Percentiles rank a stretch among this genome's conserved stretches.
These are phyloP conservation scores for Diaporthe citri DNA, from an alignment of 2,329 filamentous ascomycete species.

Conservation along the genomic window DNA sequence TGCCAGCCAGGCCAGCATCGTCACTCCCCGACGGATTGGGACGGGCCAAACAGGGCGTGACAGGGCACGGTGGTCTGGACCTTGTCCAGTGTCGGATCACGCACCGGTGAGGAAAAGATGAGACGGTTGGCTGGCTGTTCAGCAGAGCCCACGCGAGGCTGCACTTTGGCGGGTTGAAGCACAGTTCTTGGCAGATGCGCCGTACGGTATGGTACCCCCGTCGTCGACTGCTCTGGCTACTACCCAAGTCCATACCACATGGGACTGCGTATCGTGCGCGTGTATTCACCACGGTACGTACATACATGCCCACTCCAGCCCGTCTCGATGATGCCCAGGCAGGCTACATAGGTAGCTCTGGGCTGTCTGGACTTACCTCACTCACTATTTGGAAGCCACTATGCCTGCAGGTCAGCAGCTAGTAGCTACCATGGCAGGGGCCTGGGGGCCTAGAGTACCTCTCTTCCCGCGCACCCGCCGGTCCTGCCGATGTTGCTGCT, in stretches of 20 bases:
- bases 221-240: background rate
- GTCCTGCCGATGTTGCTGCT: slow-evolving; percentile 6
- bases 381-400: slow-evolving; percentile 3
- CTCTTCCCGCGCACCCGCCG: background rate
- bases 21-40: slow-evolving; percentile 14
- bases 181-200: slow-evolving; percentile 23
- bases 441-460: background rate
- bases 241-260: background rate
- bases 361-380: background rate
- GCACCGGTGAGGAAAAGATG: slow-evolving; percentile 29
- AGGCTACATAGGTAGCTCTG: background rate
- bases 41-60: slow-evolving; percentile 23
- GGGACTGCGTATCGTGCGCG: background rate
- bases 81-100: slow-evolving; percentile 22
- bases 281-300: background rate
- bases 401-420: slow-evolving; percentile 21
- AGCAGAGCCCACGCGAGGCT: slow-evolving; percentile 15
- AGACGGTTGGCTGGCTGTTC: slow-evolving; percentile 23
- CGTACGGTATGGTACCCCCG: background rate
- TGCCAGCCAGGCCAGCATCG: background rate
- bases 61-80: slow-evolving; percentile 18
- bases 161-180: slow-evolving; percentile 14
- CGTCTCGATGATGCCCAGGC: background rate
- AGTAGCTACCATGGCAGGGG: background rate
- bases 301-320: background rate